Evolutionary conservation across 2,329 filamentous ascomycete genomes (phyloP).

Genomic region (Didymella pomorum): DNA sequence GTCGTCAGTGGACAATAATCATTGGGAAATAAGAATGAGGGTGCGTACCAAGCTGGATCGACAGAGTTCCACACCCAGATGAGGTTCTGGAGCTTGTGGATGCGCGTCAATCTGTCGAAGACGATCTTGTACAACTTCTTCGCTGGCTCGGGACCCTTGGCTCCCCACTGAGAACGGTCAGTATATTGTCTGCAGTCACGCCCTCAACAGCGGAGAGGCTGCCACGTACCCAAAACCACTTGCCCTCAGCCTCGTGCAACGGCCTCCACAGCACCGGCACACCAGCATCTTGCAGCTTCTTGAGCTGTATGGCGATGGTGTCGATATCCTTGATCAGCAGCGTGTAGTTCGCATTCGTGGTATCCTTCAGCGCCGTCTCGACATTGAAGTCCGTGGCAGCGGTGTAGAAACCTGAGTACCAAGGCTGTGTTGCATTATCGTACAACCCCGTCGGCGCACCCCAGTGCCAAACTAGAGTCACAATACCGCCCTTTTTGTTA

Average conservation of each 20-base stretch:
- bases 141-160: conserved; percentile 55
- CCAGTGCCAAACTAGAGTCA: conserved; percentile 61
- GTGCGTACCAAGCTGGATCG: conserved; percentile 47
- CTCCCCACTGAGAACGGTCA: conserved; percentile 53
- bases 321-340: conserved; percentile 59
- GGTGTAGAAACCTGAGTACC: conserved; percentile 62
- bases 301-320: conserved; percentile 58
- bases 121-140: conserved; percentile 57
- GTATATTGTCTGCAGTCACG: not conserved
- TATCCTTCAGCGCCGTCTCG: conserved; percentile 53
- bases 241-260: conserved; percentile 61
- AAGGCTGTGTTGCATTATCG: conserved; percentile 56
- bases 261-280: conserved; percentile 59
- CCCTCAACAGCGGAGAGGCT: not conserved
- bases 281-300: conserved; percentile 54
- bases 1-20: too few relatives aligned
- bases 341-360: conserved; percentile 58
- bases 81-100: conserved; percentile 58
- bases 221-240: conserved; percentile 55
- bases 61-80: conserved; percentile 63
- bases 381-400: conserved; percentile 60
- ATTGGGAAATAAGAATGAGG: too few relatives aligned
- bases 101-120: conserved; percentile 56
- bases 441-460: conserved; percentile 58
- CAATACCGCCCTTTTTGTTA: conserved; percentile 55